A percentile compares a stretch with the other conserved stretches of the same genome.
Conservation (phyloP, 108 stramenopile species). For the Bacterosira constricta region DNA sequence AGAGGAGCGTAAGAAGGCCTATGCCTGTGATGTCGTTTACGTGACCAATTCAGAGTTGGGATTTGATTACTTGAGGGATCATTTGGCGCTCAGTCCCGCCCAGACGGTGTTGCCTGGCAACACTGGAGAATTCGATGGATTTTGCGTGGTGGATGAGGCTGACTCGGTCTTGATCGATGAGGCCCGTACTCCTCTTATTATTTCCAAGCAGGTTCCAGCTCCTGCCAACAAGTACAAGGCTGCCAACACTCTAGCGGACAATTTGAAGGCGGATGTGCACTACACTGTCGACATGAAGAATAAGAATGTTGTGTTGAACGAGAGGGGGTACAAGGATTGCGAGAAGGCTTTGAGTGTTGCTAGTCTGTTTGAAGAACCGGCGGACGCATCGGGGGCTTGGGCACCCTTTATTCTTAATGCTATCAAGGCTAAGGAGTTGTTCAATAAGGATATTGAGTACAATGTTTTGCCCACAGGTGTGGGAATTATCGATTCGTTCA, state of each 20-base stretch:
- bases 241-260: slow-evolving; percentile 77
- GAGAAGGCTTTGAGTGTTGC: slow-evolving; percentile 86
- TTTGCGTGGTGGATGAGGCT: slow-evolving; percentile 96
- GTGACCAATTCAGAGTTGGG: slow-evolving; percentile 95
- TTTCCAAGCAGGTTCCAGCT: slow-evolving; percentile 89
- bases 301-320: slow-evolving; percentile 87
- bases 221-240: slow-evolving; percentile 81
- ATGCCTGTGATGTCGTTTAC: slow-evolving; percentile 94
- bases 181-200: slow-evolving; percentile 94
- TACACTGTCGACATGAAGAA: slow-evolving; percentile 94
- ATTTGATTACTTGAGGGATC: slow-evolving; percentile 95
- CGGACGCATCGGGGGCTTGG: slow-evolving; percentile 83
- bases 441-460: slow-evolving; percentile 90
- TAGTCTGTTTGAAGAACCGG: slow-evolving; percentile 78
- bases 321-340: slow-evolving; percentile 86
- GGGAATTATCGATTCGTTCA: slow-evolving; percentile 94
- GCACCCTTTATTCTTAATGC: slow-evolving; percentile 90
- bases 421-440: slow-evolving; percentile 94
- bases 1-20: slow-evolving; percentile 80
- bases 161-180: slow-evolving; percentile 98
- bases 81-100: slow-evolving; percentile 75
- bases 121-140: slow-evolving; percentile 78
- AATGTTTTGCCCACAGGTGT: slow-evolving; percentile 77
- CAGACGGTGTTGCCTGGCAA: slow-evolving; percentile 83
- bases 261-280: slow-evolving; percentile 84